Evolutionary conservation across 176 grass and related monocot genomes (phyloP).

Genomic region (Coix lacrymajobi): DNA sequence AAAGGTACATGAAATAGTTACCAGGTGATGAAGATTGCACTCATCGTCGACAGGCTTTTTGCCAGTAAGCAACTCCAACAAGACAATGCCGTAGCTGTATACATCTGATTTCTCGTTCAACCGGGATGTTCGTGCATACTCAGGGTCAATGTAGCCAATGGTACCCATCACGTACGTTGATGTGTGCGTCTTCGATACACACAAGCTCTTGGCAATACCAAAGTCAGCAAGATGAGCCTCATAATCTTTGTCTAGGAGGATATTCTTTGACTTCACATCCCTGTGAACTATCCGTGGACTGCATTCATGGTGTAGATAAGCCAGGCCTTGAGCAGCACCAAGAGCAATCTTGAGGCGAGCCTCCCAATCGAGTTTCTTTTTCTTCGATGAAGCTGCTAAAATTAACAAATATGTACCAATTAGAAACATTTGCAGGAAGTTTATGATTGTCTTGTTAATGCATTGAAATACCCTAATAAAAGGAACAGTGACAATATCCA

Average conservation of each 20-base stretch:
- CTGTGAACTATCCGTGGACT: slow-evolving; percentile 80
- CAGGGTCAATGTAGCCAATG: slow-evolving; percentile 92
- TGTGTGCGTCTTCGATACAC: slow-evolving; percentile 80
- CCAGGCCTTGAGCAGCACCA: slow-evolving; percentile 77
- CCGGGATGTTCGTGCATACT: slow-evolving; percentile 80
- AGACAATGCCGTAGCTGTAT: slow-evolving; percentile 82
- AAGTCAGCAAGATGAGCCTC: slow-evolving; percentile 84
- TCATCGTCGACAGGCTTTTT: slow-evolving; percentile 82
- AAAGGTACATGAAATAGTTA: slow-evolving; percentile 23
- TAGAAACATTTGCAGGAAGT: not conserved
- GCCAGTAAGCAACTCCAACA: slow-evolving; percentile 88
- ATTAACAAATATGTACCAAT: slow-evolving; percentile 1
- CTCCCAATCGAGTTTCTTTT: slow-evolving; percentile 77
- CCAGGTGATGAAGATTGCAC: slow-evolving; percentile 92
- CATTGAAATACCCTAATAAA: slow-evolving; percentile 16
- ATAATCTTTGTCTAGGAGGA: slow-evolving; percentile 80
- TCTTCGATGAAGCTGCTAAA: slow-evolving; percentile 62
- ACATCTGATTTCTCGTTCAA: slow-evolving; percentile 91
- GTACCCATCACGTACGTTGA: slow-evolving; percentile 96
- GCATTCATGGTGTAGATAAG: slow-evolving; percentile 92
- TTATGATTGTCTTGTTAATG: not conserved
- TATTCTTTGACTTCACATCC: slow-evolving; percentile 92
- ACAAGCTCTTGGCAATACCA: slow-evolving; percentile 87
- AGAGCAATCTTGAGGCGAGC: slow-evolving; percentile 69
- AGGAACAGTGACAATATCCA: slow-evolving; percentile 3